A percentile compares a stretch with the other conserved stretches of the same genome.
phyloP scores from a whole-genome alignment of 2,329 filamentous ascomycete species.

The Zopfia rhizophila region DNA sequence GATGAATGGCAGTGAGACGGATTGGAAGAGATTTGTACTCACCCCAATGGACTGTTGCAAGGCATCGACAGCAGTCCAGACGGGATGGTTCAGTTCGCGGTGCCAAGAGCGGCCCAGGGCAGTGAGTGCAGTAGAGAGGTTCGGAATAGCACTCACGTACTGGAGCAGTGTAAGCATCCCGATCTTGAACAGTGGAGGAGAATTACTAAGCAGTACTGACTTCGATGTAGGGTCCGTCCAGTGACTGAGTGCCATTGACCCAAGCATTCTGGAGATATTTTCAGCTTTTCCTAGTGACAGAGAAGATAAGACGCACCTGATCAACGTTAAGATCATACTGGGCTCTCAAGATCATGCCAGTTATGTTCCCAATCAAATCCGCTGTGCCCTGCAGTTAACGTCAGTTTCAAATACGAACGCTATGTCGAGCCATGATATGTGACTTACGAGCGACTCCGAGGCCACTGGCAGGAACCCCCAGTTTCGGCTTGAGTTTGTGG shows the following conservation, averaged over 20 bases:
- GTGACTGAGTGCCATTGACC: constrained; percentile 2
- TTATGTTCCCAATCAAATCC: constrained; percentile 46
- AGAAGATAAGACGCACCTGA: constrained; percentile 28
- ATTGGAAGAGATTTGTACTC: constrained; percentile 3
- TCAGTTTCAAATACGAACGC: no score
- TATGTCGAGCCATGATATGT: no score
- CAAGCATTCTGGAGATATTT: constrained; percentile 18
- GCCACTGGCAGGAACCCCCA: constrained; percentile 35
- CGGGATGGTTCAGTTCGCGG: constrained; percentile 48
- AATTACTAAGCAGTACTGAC: constrained; percentile 12
- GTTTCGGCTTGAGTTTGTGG: constrained; percentile 38
- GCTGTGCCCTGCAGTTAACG: constrained; percentile 36
- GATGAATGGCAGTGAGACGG: constrained; percentile 2
- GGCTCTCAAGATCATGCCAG: constrained; percentile 37
- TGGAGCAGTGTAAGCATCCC: constrained; percentile 28
- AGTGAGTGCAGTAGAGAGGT: constrained; percentile 39
- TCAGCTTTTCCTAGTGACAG: not conserved
- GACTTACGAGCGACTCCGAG: constrained; percentile 8
- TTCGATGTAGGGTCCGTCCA: constrained; percentile 16
- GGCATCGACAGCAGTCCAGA: constrained; percentile 41
- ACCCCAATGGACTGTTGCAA: constrained; percentile 42
- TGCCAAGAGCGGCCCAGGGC: constrained; percentile 48
- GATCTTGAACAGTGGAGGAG: constrained; percentile 21
- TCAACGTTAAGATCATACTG: constrained; percentile 46
- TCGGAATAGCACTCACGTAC: constrained; percentile 39